Conservation (phyloP, 1,139 yeast genomes). For the Pneumocystis jirovecii region DNA sequence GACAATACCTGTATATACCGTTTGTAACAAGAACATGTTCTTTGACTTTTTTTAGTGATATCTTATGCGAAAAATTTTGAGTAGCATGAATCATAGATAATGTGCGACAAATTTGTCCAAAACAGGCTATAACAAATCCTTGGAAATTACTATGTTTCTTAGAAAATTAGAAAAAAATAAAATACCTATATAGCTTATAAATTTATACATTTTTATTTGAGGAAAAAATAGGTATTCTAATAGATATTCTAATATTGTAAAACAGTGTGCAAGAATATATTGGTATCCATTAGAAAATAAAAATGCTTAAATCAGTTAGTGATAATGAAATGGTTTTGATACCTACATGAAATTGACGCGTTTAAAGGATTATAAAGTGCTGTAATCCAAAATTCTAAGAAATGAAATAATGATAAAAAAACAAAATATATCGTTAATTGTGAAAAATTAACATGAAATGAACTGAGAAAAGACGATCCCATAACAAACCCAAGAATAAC, state of each 20-base stretch:
- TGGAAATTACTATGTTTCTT: not conserved
- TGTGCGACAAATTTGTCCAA: conserved; percentile 58
- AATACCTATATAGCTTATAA: not conserved
- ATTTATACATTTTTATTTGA: conserved; percentile 16
- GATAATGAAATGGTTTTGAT: not conserved
- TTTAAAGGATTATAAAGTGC: conserved; percentile 53
- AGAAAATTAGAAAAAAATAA: not conserved
- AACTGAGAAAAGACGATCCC: conserved; percentile 11
- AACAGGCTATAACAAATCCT: conserved; percentile 36
- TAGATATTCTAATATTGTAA: conserved; percentile 37
- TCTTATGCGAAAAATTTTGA: conserved; percentile 69
- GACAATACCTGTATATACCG: conserved; percentile 46
- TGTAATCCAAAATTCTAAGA: conserved; percentile 66
- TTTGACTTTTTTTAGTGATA: conserved; percentile 38
- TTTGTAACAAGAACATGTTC: conserved; percentile 53
- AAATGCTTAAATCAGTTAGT: conserved; percentile 31
- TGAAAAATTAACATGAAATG: conserved; percentile 7
- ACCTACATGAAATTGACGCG: conserved; percentile 43
- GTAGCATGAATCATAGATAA: conserved; percentile 80
- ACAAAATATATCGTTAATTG: conserved; percentile 37
- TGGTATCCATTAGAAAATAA: conserved; percentile 55
- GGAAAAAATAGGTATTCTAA: conserved; percentile 30
- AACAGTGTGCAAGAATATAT: conserved; percentile 48
- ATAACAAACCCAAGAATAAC: conserved; percentile 17
- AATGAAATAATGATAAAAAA: conserved; percentile 50